phyloP scores from a whole-genome alignment of 176 grass and related monocot genomes.

The Oryza australiensis region DNA sequence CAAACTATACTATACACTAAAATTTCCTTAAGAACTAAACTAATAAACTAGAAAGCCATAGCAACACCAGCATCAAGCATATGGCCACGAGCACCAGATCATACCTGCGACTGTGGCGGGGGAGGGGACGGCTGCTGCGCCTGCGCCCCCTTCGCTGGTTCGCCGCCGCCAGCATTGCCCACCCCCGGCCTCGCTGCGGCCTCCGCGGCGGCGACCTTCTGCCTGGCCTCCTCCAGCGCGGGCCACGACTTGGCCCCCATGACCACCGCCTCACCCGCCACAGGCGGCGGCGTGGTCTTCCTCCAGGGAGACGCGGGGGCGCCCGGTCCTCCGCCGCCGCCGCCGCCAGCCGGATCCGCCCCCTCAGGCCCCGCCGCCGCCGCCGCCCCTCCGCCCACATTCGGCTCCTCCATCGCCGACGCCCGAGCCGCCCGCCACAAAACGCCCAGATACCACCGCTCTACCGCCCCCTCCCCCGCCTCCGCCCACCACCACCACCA shows the following conservation, averaged over 20 bases:
- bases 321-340: neutral
- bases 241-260: conserved; percentile 74
- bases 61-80: neutral
- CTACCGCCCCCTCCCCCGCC: neutral
- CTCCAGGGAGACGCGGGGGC: conserved; percentile 40
- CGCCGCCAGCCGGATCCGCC: conserved; percentile 32
- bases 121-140: conserved; percentile 8
- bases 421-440: neutral
- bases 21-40: neutral
- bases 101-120: conserved; percentile 41
- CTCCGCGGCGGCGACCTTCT: conserved; percentile 36
- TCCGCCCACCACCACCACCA: neutral
- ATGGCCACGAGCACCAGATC: neutral
- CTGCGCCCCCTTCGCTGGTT: conserved; percentile 10
- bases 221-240: conserved; percentile 57
- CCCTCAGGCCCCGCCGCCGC: conserved; percentile 14
- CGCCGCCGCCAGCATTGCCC: conserved; percentile 38
- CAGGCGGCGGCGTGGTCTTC: conserved; percentile 37
- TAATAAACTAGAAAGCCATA: neutral
- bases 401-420: conserved; percentile 38
- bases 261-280: conserved; percentile 34
- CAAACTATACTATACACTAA: neutral
- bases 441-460: neutral
- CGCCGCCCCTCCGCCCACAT: conserved; percentile 25
- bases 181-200: conserved; percentile 20